A percentile compares a stretch with the other conserved stretches of the same genome.
These are phyloP conservation scores for Neofusicoccum umdonicola DNA, from an alignment of 2,329 filamentous ascomycete species.

Conservation along the genomic window DNA sequence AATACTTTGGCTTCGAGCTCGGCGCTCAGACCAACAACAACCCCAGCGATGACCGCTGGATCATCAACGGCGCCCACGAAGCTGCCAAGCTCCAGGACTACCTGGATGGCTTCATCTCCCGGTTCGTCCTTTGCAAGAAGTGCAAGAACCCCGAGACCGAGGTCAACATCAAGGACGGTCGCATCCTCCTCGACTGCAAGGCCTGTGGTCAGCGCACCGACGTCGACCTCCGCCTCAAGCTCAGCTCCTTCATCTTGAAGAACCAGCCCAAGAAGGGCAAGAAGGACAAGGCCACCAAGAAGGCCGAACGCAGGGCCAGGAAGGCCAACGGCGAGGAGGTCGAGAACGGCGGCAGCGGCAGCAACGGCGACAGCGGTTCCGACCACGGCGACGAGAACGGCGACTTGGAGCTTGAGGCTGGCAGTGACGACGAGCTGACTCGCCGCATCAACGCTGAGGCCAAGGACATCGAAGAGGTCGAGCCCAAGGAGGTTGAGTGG, in stretches of 20 bases:
- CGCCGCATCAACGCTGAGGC: slow-evolving; percentile 68
- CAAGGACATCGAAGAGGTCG: slow-evolving; percentile 68
- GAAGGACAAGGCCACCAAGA: slow-evolving; percentile 95
- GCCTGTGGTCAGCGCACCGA: slow-evolving; percentile 92
- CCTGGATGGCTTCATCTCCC: slow-evolving; percentile 96
- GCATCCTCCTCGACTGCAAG: slow-evolving; percentile 95
- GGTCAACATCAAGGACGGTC: slow-evolving; percentile 88
- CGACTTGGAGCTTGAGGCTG: slow-evolving; percentile 65
- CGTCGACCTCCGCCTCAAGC: slow-evolving; percentile 90
- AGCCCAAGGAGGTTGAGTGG: slow-evolving; percentile 86
- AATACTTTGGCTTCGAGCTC: slow-evolving; percentile 99
- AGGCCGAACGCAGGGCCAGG: slow-evolving; percentile 80
- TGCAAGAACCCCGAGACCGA: slow-evolving; percentile 99
- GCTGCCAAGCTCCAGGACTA: slow-evolving; percentile 95
- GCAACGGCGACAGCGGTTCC: slow-evolving; percentile 65
- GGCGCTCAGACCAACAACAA: slow-evolving; percentile 98
- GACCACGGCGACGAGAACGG: slow-evolving; percentile 65
- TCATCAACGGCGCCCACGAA: slow-evolving; percentile 98
- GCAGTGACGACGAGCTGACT: slow-evolving; percentile 88
- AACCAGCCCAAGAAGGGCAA: slow-evolving; percentile 90
- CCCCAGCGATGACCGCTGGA: slow-evolving; percentile 97
- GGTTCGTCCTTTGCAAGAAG: slow-evolving; percentile 98
- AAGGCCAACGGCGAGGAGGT: slow-evolving; percentile 60
- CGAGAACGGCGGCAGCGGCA: slow-evolving; percentile 48
- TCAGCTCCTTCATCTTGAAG: slow-evolving; percentile 96